Evolutionary conservation across 257 asterid species (phyloP), one percentile per base, ranked within the genome.

Genomic region (Nicotiana noctiflora): DNA sequence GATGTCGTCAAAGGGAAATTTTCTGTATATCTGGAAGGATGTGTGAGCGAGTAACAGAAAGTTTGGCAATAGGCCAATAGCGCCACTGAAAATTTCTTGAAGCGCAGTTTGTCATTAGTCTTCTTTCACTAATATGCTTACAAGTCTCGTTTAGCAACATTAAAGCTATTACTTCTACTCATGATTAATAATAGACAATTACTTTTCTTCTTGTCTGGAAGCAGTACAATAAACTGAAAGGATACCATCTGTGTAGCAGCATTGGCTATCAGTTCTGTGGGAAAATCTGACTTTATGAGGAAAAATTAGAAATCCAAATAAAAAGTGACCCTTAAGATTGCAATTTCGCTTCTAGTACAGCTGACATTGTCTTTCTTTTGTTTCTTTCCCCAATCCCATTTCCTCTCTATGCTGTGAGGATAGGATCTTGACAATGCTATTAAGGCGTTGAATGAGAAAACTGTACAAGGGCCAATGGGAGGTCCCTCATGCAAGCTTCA

Each of bases 381-480:
- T 72, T 49, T 72, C 61, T 14, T 15, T 25, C 40, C 57, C 61
- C 15, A 6, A 79, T 74, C 61, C 70, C 13, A 37, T 80, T 80
- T 62, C 75, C 82, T 72, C 32, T 79, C 72, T 46, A 84, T 85
- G 84, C 75, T 75, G 1, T 13, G 77, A 70, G 77, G 59, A 56
- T 77, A 95, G 99, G 96, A 84, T 83, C 95, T 95, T 82, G 99
- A 95, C 56, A 88, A 88, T 86, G 97, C 99, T 67, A 76, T 95
- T 83, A 86, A 66, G 64, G 94, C 79, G 82, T 76, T 93, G 91
- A 87, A 93, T 85, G 95, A 86, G 59, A 92, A 87, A 87, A 84
- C 85, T 65, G 87, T 93, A 55, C 91, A 76, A 84, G 97, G 97
- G 77, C 95, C 93, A 53, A 83, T 75, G 77, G 92, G 90, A 51